Evolutionary conservation across 192 early-diverging fungal species (phyloP), one percentile per base, ranked within the genome.

Genomic region (Linnemannia elongata): DNA sequence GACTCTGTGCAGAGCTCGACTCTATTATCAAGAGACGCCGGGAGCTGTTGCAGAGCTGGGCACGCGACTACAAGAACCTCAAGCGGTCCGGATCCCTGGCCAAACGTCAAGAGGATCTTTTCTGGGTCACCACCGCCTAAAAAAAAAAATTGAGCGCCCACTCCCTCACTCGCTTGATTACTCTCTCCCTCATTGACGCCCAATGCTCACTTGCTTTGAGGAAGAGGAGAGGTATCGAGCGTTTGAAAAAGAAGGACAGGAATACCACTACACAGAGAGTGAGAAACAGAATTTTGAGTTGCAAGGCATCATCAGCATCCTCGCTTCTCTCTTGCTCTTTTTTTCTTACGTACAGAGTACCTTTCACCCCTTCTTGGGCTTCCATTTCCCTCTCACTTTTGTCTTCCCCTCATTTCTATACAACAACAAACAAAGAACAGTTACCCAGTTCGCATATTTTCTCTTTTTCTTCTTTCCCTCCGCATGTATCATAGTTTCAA

Each of bases 121-220:
- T 87, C 66, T 87, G 80, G 80, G 85, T 87, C 22, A 87, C 80
- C 30, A 81, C 85, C 44, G 85, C 85, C 44, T 81, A 87, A 86
- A 57, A n/a, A 47, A 72, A 33, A 45, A 42, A 74, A 35, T 33
- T 24, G 70, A 42, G 70, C 70, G 39, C 35, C 38, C 70, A 71
- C 38, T 27, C 60, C 2, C 60, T 57, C n/a, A 66, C 60, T 33
- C 57, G 44, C 10, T 15, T 10, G 13, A 3, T 20, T 18, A 18
- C 17, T 22, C 17, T 49, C 2, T 20, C 30, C 13, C 30, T 66
- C 60, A 33, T 30, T 33, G 60, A 66, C 60, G 60, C 60, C 60
- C 60, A 66, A 66, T 66, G 60, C 60, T 66, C 60, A 33, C 60
- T 66, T 66, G 60, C 60, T 33, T 33, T 66, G 60, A 45, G 44